These are phyloP conservation scores for Blumeria graminis DNA, from an alignment of 2,329 filamentous ascomycete genomes.

Conservation along the genomic window DNA sequence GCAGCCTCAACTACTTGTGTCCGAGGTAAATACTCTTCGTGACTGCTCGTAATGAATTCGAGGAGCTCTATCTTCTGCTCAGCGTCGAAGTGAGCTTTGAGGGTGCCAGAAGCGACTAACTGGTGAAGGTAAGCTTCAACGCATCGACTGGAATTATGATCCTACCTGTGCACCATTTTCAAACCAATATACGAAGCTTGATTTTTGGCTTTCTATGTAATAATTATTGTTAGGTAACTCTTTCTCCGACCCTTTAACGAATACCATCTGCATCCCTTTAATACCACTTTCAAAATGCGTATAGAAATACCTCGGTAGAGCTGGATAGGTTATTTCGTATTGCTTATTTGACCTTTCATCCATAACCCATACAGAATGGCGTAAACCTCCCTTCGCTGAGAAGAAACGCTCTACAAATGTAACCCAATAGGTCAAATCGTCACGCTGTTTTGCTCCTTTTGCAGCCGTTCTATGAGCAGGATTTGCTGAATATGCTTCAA, in stretches of 20 bases:
- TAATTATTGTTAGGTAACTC: conserved; percentile 37
- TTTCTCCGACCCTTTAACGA: conserved; percentile 41
- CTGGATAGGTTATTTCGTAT: conserved; percentile 65
- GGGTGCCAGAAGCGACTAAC: conserved; percentile 52
- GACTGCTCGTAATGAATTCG: conserved; percentile 51
- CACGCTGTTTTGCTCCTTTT: conserved; percentile 32
- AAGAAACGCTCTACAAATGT: conserved; percentile 64
- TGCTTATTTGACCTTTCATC: conserved; percentile 44
- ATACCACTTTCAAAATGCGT: conserved; percentile 76
- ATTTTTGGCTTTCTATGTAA: conserved; percentile 50
- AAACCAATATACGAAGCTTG: conserved; percentile 77
- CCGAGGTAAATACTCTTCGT: conserved; percentile 68
- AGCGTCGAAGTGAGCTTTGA: conserved; percentile 57
- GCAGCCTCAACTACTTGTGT: conserved; percentile 35
- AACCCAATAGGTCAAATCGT: conserved; percentile 56
- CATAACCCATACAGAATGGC: conserved; percentile 39
- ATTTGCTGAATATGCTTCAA: conserved; percentile 10
- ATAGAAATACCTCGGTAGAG: conserved; percentile 69
- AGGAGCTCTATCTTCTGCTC: conserved; percentile 65
- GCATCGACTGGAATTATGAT: not conserved
- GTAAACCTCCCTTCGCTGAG: conserved; percentile 49
- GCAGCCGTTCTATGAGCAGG: conserved; percentile 6
- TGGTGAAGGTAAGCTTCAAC: conserved; percentile 18
- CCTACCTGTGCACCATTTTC: conserved; percentile 59
- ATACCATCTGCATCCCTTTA: conserved; percentile 60